A percentile compares a stretch with the other conserved stretches of the same genome.
Evolutionary conservation across 345 rosid genomes (phyloP).

Genomic region (Turritis glabra): DNA sequence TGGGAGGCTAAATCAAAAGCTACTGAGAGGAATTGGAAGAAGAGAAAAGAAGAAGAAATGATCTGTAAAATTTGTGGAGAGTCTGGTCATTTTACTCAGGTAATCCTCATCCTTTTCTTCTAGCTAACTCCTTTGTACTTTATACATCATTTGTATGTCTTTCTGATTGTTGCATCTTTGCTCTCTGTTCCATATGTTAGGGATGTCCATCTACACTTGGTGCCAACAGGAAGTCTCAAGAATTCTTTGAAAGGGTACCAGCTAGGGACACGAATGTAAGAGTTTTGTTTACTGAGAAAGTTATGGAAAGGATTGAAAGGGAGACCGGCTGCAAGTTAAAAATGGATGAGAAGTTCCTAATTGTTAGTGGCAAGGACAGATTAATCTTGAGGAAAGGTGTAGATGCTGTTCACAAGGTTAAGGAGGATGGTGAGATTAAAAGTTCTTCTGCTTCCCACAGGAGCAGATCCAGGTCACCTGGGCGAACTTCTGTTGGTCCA

Average conservation of each 20-base stretch:
- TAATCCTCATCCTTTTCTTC: constrained; percentile 2
- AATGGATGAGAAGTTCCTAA: constrained; percentile 89
- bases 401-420: constrained; percentile 91
- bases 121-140: background rate
- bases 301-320: constrained; percentile 70
- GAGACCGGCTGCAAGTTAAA: constrained; percentile 90
- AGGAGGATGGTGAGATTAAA: constrained; percentile 68
- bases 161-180: background rate
- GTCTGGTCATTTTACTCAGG: constrained; percentile 99
- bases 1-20: constrained; percentile 99
- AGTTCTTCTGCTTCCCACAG: constrained; percentile 62
- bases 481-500: constrained; percentile 60
- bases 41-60: constrained; percentile 98
- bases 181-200: constrained; percentile 34
- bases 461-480: constrained; percentile 93
- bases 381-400: constrained; percentile 88
- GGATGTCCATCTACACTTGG: constrained; percentile 99
- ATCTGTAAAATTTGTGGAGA: constrained; percentile 96
- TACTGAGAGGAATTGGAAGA: constrained; percentile 98
- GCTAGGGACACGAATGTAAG: constrained; percentile 81
- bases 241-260: constrained; percentile 88
- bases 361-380: constrained; percentile 96
- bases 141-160: background rate
- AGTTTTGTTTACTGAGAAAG: constrained; percentile 79
- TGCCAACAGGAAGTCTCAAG: constrained; percentile 88